These are phyloP conservation scores for Paecilomyces niveus DNA, from an alignment of 2,329 filamentous ascomycete species.

Conservation along the genomic window DNA sequence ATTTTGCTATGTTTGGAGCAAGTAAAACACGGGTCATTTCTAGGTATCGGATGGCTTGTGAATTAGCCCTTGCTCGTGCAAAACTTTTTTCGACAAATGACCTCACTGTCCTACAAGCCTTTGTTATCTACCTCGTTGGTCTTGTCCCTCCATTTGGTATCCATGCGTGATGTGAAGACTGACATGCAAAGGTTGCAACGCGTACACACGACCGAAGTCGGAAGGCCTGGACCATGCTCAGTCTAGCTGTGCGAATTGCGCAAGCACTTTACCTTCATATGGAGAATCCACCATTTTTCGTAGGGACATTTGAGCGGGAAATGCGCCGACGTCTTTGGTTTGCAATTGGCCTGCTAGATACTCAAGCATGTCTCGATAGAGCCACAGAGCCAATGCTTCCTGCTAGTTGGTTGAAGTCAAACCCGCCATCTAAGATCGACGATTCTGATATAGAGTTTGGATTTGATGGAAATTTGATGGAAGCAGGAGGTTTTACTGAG, in stretches of 20 bases:
- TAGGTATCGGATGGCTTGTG: constrained; percentile 16
- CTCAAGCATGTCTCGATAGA: constrained; percentile 21
- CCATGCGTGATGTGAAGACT: background rate
- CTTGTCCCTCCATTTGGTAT: background rate
- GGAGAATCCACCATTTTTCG: constrained; percentile 19
- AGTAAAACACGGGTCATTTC: constrained; percentile 13
- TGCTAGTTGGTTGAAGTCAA: constrained; percentile 18
- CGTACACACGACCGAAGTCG: constrained; percentile 20
- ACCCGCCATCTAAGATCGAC: constrained; percentile 20
- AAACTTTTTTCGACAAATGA: constrained; percentile 26
- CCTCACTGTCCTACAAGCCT: constrained; percentile 25
- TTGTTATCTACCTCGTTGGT: constrained; percentile 22
- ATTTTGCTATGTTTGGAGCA: constrained; percentile 12
- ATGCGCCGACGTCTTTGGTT: constrained; percentile 25
- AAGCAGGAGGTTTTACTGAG: constrained; percentile 19
- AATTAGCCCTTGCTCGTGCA: constrained; percentile 15
- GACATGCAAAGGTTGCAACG: background rate
- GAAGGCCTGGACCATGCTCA: constrained; percentile 27
- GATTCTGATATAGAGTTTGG: constrained; percentile 20
- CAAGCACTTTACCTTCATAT: constrained; percentile 25
- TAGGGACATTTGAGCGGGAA: constrained; percentile 22
- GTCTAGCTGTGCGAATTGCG: constrained; percentile 23
- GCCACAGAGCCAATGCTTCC: constrained; percentile 29
- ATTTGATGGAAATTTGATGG: constrained; percentile 7
- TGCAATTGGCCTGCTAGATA: constrained; percentile 21